phyloP scores from a whole-genome alignment of 2,329 filamentous ascomycete species.

The Metarhizium robertsii region DNA sequence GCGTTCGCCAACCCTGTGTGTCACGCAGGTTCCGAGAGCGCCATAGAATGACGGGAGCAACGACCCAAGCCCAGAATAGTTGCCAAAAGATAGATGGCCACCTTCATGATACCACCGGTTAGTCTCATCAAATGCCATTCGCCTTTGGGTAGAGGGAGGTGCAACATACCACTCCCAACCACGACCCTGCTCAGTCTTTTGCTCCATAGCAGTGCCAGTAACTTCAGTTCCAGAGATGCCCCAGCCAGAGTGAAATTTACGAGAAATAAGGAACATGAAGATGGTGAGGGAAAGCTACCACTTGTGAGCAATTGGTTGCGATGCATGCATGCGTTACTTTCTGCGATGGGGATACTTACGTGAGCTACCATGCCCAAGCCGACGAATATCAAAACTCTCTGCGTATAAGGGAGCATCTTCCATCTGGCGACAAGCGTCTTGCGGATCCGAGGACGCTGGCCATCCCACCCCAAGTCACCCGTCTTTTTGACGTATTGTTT shows the following conservation, averaged over 20 bases:
- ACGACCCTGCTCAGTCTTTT: conserved; percentile 32
- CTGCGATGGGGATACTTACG: conserved; percentile 25
- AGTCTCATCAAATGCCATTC: not conserved
- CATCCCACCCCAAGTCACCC: conserved; percentile 4
- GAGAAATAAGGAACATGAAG: conserved; percentile 53
- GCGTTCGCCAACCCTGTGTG: conserved; percentile 56
- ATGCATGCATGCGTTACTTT: not conserved
- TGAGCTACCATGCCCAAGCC: conserved; percentile 45
- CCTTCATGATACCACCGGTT: conserved; percentile 23
- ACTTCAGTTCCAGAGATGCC: conserved; percentile 54
- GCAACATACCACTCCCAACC: conserved; percentile 55
- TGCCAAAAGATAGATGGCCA: conserved; percentile 57
- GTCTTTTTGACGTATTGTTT: conserved; percentile 26
- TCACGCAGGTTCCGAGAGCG: conserved; percentile 51
- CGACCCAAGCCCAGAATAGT: conserved; percentile 52
- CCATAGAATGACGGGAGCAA: conserved; percentile 53
- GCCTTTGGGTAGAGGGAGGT: not conserved
- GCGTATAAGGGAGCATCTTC: conserved; percentile 33
- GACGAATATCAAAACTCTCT: conserved; percentile 40
- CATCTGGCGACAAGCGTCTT: conserved; percentile 26
- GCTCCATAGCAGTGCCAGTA: conserved; percentile 41
- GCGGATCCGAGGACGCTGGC: conserved; percentile 7
- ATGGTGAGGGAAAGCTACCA: conserved; percentile 46
- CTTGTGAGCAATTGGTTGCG: not conserved
- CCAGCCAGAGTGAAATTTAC: conserved; percentile 54